Base-by-base conservation (phyloP, 108 stramenopile species). In the Craspedostauros australis region DNA sequence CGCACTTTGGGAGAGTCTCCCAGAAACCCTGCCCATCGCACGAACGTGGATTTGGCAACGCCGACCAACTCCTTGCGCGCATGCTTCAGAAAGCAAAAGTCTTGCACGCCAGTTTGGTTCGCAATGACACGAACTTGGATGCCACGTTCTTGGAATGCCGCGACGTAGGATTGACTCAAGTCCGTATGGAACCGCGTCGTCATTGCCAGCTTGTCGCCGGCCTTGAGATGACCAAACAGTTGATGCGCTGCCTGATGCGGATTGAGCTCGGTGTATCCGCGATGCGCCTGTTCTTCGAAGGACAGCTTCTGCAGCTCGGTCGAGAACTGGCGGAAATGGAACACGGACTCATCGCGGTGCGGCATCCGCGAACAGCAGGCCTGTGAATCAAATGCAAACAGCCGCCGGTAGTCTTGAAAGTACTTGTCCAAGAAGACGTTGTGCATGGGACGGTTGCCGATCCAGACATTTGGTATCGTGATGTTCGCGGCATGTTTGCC, bases 1-100 rank as follows among this genome's bases (percentile, higher is more conserved):
- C 50, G 39, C 9, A 63, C 65, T 14, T 31, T 30, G 8, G 39
- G 15, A 5, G 71, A 62, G 43, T 68, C 48, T 20, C 74, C 79
- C 29, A 80, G 39, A 25, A 53, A 53, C 4, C 53, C 79, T 2
- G 79, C 74, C 74, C 70, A 76, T 7, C 14, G 4, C 7, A 60
- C 25, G 46, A 56, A 80, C 4, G 66, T 69, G 6, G 79, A 80
- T 0, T 2, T 29, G 6, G 30, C 20, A 4, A 28, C 9, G 9
- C 79, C 79, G 11, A 75, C 45, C 1, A 76, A 15, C 37, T 64
- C 63, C 30, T 75, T 64, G 31, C 57, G 22, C 2, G 80, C 60
- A n/a, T 47, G 42, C 47, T 46, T 23, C 21, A 77, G 30, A 32
- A 81, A 74, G 34, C 80, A 81, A 64, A 81, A 81, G 33, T 81